Percentiles rank a stretch among this genome's conserved stretches.
Evolutionary conservation across 2,329 filamentous ascomycete genomes (phyloP).

Genomic region (Furcasterigmium furcatum): DNA sequence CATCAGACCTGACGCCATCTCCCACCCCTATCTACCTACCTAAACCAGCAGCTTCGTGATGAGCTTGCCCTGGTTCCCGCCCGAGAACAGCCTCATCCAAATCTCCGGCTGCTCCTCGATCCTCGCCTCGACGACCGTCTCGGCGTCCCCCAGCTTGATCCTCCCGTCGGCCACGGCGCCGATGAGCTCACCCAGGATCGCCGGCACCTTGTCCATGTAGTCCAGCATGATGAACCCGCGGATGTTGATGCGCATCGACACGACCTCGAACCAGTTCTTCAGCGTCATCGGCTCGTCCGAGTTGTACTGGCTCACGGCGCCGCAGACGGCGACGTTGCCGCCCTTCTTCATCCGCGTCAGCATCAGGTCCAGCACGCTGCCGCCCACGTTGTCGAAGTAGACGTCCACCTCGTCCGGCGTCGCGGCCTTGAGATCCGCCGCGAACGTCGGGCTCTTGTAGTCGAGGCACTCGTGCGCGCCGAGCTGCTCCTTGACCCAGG

Average conservation of each 20-base stretch:
- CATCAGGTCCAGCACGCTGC: constrained; percentile 66
- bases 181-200: constrained; percentile 58
- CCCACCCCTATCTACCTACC: no score
- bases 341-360: constrained; percentile 59
- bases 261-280: constrained; percentile 44
- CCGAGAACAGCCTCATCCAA: constrained; percentile 61
- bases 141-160: constrained; percentile 58
- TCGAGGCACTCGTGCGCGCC: constrained; percentile 67
- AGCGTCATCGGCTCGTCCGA: constrained; percentile 33
- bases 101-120: constrained; percentile 59
- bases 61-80: constrained; percentile 67
- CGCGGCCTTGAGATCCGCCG: constrained; percentile 54
- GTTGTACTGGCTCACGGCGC: constrained; percentile 69
- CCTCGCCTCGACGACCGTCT: constrained; percentile 67
- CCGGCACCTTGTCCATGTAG: constrained; percentile 52
- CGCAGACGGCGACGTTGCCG: constrained; percentile 69
- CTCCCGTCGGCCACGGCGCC: constrained; percentile 68
- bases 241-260: constrained; percentile 55
- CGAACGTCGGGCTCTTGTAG: constrained; percentile 65
- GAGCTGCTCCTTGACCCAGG: constrained; percentile 60
- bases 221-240: constrained; percentile 74
- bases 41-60: constrained; percentile 41
- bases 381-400: constrained; percentile 73
- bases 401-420: constrained; percentile 62
- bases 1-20: no score